phyloP scores from a whole-genome alignment of 768 basidiomycete species.

The Suillus subalutaceus region DNA sequence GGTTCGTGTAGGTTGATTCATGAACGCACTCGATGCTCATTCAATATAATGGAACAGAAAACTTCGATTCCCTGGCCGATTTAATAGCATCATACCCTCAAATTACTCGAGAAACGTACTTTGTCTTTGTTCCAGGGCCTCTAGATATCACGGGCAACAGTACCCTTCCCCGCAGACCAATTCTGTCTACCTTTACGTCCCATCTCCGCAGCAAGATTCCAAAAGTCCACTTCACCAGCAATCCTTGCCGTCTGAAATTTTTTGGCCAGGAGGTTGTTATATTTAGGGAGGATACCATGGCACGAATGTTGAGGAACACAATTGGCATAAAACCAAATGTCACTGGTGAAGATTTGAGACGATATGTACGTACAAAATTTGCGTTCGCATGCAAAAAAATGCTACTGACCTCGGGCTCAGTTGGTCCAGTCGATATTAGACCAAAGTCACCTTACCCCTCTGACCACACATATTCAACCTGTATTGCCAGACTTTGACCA shows the following conservation, averaged over 20 bases:
- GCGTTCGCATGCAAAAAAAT: constrained; percentile 4
- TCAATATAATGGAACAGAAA: constrained; percentile 53
- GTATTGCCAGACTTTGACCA: constrained; percentile 91
- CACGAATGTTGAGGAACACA: constrained; percentile 89
- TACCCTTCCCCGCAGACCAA: constrained; percentile 77
- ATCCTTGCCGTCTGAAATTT: constrained; percentile 94
- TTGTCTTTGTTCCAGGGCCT: constrained; percentile 94
- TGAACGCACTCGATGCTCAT: background rate
- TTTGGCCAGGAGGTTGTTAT: constrained; percentile 96
- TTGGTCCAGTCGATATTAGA: constrained; percentile 96
- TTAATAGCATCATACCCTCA: constrained; percentile 80
- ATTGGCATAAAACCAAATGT: constrained; percentile 86
- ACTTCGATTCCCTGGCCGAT: constrained; percentile 85
- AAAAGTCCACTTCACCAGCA: constrained; percentile 80
- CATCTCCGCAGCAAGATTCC: constrained; percentile 75
- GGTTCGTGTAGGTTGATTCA: constrained; percentile 45
- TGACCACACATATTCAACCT: constrained; percentile 84
- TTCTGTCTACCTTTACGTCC: constrained; percentile 74
- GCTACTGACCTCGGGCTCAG: constrained; percentile 42
- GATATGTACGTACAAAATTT: constrained; percentile 66
- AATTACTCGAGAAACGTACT: constrained; percentile 80
- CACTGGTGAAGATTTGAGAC: constrained; percentile 78
- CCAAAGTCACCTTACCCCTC: constrained; percentile 90
- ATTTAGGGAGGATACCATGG: constrained; percentile 92
- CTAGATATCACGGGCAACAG: constrained; percentile 84